Evolutionary conservation across 768 basidiomycete genomes (phyloP).

Genomic region (Suillus clintonianus): DNA sequence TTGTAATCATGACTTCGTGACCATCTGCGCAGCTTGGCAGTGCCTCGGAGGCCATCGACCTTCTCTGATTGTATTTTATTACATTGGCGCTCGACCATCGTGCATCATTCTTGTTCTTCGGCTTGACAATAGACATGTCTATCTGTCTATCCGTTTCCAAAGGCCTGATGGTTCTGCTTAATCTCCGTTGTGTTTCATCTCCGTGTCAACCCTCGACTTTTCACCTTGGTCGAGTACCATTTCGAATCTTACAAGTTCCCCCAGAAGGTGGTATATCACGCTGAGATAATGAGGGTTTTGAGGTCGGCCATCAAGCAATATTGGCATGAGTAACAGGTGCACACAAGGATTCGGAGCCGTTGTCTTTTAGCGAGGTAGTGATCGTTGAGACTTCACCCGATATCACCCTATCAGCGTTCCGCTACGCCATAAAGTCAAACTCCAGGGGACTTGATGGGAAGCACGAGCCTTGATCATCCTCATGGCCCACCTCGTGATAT

Average conservation of each 20-base stretch:
- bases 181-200: background rate
- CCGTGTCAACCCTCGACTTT: background rate
- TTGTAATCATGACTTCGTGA: conserved; percentile 29
- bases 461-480: background rate
- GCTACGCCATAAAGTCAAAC: background rate
- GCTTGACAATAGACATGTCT: background rate
- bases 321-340: background rate
- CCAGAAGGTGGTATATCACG: background rate
- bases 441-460: background rate
- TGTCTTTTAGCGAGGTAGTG: background rate
- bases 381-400: background rate
- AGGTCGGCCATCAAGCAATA: background rate
- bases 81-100: background rate
- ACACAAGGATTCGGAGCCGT: no score
- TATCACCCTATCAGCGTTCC: background rate
- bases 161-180: background rate
- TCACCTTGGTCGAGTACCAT: background rate
- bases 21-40: background rate
- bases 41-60: background rate
- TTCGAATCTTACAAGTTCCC: background rate
- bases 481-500: background rate
- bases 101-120: background rate
- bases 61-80: conserved; percentile 5
- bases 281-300: background rate
- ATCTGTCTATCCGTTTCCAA: background rate